phyloP scores from a whole-genome alignment of 257 asterid species.

The Fraxinus cuspidata region DNA sequence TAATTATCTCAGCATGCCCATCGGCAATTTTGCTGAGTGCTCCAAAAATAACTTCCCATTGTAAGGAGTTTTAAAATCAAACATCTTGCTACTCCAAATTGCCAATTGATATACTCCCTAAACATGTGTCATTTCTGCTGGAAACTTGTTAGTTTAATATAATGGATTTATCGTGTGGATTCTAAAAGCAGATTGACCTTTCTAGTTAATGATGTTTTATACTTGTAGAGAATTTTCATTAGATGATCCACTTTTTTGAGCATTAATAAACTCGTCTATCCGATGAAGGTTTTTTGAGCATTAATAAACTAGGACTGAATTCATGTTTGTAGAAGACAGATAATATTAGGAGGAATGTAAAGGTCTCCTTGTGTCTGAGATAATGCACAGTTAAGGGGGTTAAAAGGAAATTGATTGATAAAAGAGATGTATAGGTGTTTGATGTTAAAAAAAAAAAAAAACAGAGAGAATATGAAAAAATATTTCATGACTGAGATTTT shows the following conservation, averaged over 20 bases:
- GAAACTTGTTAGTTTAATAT: not conserved
- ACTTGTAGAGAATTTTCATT: not conserved
- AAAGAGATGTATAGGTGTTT: not conserved
- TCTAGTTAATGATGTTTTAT: not conserved
- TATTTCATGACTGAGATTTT: conserved; percentile 19
- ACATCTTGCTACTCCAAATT: not conserved
- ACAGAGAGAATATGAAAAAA: not conserved
- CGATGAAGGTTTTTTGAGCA: not conserved
- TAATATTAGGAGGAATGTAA: not conserved
- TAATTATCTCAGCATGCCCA: not conserved
- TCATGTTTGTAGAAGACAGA: not conserved
- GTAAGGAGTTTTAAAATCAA: not conserved
- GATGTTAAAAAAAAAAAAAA: not conserved
- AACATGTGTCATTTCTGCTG: not conserved
- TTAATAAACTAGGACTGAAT: not conserved
- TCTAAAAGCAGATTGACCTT: not conserved
- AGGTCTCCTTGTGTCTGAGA: conserved; percentile 10
- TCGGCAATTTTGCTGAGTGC: not conserved
- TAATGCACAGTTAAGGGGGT: not conserved
- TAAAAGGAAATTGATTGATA: not conserved
- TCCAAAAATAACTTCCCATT: not conserved
- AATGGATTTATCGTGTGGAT: not conserved
- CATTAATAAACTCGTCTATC: not conserved
- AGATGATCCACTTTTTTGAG: not conserved
- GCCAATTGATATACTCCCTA: not conserved